phyloP scores from a whole-genome alignment of 1,284 basidiomycete genomes.

The Pseudozyma tsukubaensis region DNA sequence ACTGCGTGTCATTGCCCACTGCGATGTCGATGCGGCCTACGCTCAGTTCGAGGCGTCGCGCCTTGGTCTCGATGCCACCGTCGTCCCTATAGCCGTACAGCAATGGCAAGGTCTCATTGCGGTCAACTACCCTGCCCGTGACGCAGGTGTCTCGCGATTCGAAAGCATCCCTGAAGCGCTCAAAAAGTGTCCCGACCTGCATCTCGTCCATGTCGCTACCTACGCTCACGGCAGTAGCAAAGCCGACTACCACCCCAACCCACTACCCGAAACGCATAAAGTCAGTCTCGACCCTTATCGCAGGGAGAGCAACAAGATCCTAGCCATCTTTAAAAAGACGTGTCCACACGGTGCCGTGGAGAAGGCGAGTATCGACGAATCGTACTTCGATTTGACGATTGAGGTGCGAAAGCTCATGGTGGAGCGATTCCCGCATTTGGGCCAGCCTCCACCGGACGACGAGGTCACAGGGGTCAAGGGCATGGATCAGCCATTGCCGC shows the following conservation, averaged over 20 bases:
- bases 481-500: slow-evolving; percentile 83
- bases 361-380: slow-evolving; percentile 75
- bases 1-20: slow-evolving; percentile 79
- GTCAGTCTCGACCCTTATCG: slow-evolving; percentile 94
- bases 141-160: slow-evolving; percentile 83
- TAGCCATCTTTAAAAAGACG: slow-evolving; percentile 83
- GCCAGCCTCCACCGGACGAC: slow-evolving; percentile 42
- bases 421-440: slow-evolving; percentile 76
- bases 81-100: slow-evolving; percentile 85
- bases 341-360: slow-evolving; percentile 75
- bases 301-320: slow-evolving; percentile 87
- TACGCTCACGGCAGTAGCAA: slow-evolving; percentile 74
- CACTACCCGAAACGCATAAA: slow-evolving; percentile 90
- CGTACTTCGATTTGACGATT: slow-evolving; percentile 66
- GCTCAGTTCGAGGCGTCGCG: slow-evolving; percentile 85
- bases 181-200: slow-evolving; percentile 84
- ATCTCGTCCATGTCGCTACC: slow-evolving; percentile 92
- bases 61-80: slow-evolving; percentile 77
- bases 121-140: slow-evolving; percentile 92
- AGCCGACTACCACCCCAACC: slow-evolving; percentile 82
- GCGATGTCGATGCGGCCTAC: slow-evolving; percentile 74
- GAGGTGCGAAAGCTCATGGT: slow-evolving; percentile 64
- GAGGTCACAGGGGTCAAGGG: slow-evolving; percentile 70
- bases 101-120: slow-evolving; percentile 92
- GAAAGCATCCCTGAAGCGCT: slow-evolving; percentile 71